Evolutionary conservation across 2,329 filamentous ascomycete genomes (phyloP).

Genomic region (Sphaerostilbella broomeana): DNA sequence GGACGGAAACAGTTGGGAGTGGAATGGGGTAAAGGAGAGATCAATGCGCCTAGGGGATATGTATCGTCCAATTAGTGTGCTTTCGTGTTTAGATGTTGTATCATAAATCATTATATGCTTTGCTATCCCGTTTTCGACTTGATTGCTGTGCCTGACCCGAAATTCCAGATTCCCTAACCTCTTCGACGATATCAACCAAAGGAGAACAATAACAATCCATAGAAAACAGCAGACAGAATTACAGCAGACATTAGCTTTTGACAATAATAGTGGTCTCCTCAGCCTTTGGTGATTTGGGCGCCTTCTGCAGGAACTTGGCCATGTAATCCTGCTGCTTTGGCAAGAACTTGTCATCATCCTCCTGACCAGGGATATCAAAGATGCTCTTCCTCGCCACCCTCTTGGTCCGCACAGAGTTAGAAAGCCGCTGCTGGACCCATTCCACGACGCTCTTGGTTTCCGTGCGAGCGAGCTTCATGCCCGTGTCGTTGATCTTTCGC

Average conservation of each 20-base stretch:
- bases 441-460: conserved; percentile 74
- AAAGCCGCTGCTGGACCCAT: conserved; percentile 64
- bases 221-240: too few relatives aligned
- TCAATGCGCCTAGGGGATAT: conserved; percentile 6
- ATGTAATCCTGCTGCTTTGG: conserved; percentile 45
- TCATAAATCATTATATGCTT: conserved; percentile 20
- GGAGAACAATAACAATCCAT: too few relatives aligned
- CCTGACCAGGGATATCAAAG: conserved; percentile 34
- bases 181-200: too few relatives aligned
- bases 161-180: too few relatives aligned
- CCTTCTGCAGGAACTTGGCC: conserved; percentile 38
- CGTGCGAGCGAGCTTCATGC: conserved; percentile 63
- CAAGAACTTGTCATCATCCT: conserved; percentile 34
- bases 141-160: too few relatives aligned
- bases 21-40: background rate
- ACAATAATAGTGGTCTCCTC: background rate
- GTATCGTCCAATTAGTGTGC: conserved; percentile 15
- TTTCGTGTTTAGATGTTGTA: conserved; percentile 31
- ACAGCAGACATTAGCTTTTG: conserved; percentile 5
- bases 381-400: conserved; percentile 47
- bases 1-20: conserved; percentile 2
- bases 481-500: conserved; percentile 64
- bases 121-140: conserved; percentile 18
- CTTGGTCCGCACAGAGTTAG: conserved; percentile 63
- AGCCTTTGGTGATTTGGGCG: conserved; percentile 9